Evolutionary conservation across 2,329 filamentous ascomycete species (phyloP).

Genomic region (Trichoderma lentiforme): DNA sequence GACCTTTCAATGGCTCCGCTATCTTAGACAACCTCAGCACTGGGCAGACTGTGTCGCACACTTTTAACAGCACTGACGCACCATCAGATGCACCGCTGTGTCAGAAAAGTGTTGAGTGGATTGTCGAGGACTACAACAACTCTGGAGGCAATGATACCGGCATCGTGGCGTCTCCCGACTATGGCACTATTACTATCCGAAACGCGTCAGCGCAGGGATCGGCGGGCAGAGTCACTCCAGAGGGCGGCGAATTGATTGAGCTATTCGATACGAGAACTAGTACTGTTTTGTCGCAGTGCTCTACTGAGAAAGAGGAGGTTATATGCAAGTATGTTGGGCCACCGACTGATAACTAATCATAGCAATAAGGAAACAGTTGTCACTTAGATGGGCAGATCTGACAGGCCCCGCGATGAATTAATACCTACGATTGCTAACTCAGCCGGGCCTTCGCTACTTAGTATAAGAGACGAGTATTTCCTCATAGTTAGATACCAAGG

Average conservation of each 20-base stretch:
- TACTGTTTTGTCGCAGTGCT: background rate
- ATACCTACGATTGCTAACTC: no score
- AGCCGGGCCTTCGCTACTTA: no score
- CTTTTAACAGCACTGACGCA: conserved; percentile 42
- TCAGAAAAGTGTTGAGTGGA: conserved; percentile 60
- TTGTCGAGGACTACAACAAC: conserved; percentile 48
- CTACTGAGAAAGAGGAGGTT: background rate
- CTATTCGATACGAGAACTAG: background rate
- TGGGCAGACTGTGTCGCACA: conserved; percentile 50
- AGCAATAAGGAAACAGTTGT: background rate
- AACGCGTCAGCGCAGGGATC: conserved; percentile 25
- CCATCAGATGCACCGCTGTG: conserved; percentile 44
- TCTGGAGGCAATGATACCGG: conserved; percentile 18
- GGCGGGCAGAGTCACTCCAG: conserved; percentile 22
- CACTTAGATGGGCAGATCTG: background rate
- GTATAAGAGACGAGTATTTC: no score
- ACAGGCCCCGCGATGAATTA: no score
- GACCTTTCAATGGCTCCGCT: conserved; percentile 27
- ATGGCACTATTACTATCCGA: conserved; percentile 29
- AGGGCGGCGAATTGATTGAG: background rate
- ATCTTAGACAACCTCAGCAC: conserved; percentile 47
- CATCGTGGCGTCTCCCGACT: conserved; percentile 31
- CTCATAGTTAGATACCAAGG: no score
- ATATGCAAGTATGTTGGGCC: background rate
- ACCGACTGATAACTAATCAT: background rate